Evolutionary conservation across 2,329 filamentous ascomycete species (phyloP), one percentile per base, ranked within the genome.

Genomic region (Phialemonium atrogriseum): DNA sequence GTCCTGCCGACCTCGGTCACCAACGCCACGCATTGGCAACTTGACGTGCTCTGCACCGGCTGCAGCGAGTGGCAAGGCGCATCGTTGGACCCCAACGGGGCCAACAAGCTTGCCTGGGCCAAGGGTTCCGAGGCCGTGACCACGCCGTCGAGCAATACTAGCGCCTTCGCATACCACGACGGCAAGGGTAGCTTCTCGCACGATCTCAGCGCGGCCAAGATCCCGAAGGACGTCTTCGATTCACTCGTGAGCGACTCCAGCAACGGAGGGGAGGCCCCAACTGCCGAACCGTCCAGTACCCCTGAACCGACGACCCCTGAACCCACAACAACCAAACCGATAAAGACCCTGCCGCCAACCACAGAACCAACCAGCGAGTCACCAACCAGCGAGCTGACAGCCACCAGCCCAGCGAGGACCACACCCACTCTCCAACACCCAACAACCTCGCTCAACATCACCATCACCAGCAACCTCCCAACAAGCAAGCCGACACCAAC

Each of bases 1-100:
- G 27, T 45, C 17, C 38, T 47, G 7, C 43, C 43, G 5, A 26
- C 43, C 3, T 37, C 43, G 3, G 35, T 28, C 8, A 34, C 40
- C 18, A 47, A 47, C 26, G 9, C 48, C 43, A 35, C 53, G 21
- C 38, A 58, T 32, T 51, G 47, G 47, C 44, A 52, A 35, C 35
- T 47, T n/a, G 35, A 54, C 30, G 36, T 44, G 11, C 43, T 52
- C 36, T 47, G 42, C 40, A 36, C 31, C 2, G 47, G 48, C 3
- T 49, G 45, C 36, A 49, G 44, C 30, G 36, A 43, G 17, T 50
- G 47, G 45, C 27, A 38, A 19, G 37, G 33, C 13, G 39, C 40
- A 7, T 34, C 39, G 5, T 33, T 48, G 10, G 35, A 48, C 35
- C 46, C 47, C 14, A 48, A 45, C 29, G 41, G 42, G 10, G 28